Evolutionary conservation across 768 basidiomycete genomes (phyloP), one percentile per base, ranked within the genome.

Genomic region (Crassisporium funariophilum): DNA sequence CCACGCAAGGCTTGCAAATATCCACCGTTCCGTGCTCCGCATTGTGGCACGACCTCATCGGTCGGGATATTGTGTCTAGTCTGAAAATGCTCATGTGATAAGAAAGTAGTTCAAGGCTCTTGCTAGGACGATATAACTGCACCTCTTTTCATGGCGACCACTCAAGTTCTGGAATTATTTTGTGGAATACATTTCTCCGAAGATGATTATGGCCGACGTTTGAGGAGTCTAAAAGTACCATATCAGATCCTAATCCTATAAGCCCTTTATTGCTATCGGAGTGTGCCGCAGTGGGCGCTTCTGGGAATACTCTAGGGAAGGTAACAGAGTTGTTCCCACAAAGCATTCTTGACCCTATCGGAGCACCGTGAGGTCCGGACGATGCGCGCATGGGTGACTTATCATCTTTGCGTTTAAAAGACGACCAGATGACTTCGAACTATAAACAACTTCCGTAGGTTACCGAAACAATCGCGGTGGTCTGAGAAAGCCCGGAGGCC

Each of bases 251-350:
- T 11, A n/a, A n/a, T n/a, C n/a, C n/a, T n/a, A n/a, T n/a, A n/a
- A n/a, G n/a, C n/a, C n/a, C n/a, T n/a, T n/a, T n/a, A n/a, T n/a
- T 41, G 41, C 23, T 25, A 17, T 19, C 47, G 52, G 52, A 19
- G 46, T 11, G 24, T 37, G 38, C 52, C 52, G 52, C 22, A 40
- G 40, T 42, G 52, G 52, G 52, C 52, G 52, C 52, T 49, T 53
- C 47, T 49, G 12, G 16, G 12, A 13, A 9, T 21, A 25, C 29
- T 21, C 22, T n/a, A 43, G 16, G 31, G 7, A 21, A 8, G 2
- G 10, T 19, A 7, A 15, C 23, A 27, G 20, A 29, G 15, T 15
- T 10, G 29, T 8, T 19, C 16, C 8, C 39, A 40, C 19, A 9
- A 16, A 40, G 21, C 10, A 20, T 10, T 41, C 22, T 13, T 25